Evolutionary conservation across 495 filamentous ascomycete genomes (phyloP), one percentile per base, ranked within the genome.

Genomic region (Aspergillus homomorphus): DNA sequence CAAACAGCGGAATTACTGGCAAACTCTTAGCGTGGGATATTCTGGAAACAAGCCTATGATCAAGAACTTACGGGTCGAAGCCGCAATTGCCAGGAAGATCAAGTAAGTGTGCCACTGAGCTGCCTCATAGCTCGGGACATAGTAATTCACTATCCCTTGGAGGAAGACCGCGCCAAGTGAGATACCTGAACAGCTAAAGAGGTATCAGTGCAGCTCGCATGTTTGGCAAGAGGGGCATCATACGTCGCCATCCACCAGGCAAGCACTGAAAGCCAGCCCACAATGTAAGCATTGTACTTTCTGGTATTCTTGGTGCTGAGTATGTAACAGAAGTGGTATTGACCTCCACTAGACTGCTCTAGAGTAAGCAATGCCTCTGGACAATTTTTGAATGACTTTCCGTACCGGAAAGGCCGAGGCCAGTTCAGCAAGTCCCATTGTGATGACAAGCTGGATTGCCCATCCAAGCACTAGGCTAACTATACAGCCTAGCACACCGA

Each of bases 261-360:
- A n/a, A 77, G 24, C 6, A 69, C 63, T 1, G 64, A 67, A 44
- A 76, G 66, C 72, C 73, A 76, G 18, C 72, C 73, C 15, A 68
- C 59, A 19, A 67, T 42, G 30, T 69, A 76, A 3, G 69, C 63
- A 12, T 53, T 59, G 44, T 62, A 70, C 24, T 53, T 33, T 51
- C 56, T 66, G 16, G 62, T 52, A 14, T 61, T 64, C 1, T 28
- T 41, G 0, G 69, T 59, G 1, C 61, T 63, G 16, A 75, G 48
- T 12, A 74, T 69, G 45, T 59, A 74, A 33, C 53, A 60, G 42
- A 69, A 69, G 43, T 72, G 71, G 42, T 74, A 74, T 55, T 72
- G 69, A 14, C 69, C 68, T 22, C 66, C 58, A 15, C 42, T 63
- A 1, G 51, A 53, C 23, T 58, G 20, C n/a, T 14, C 14, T 4